Conservation (phyloP, 352 stramenopile species). For the Globisporangium parvum region DNA sequence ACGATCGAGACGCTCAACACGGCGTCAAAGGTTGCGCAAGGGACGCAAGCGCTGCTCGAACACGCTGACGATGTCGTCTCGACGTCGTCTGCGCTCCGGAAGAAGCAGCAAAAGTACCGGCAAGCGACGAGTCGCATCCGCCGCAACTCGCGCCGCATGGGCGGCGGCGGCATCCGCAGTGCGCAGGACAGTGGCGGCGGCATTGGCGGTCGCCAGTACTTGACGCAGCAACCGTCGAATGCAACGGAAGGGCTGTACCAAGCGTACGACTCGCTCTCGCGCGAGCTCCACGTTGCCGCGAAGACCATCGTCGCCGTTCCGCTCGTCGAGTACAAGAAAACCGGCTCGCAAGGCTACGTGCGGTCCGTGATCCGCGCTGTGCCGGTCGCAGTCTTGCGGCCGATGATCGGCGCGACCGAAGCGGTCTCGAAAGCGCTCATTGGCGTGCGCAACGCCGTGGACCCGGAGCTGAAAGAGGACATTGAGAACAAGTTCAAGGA, state of each 20-base stretch:
- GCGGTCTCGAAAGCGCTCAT: conserved; percentile 83
- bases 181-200: conserved; percentile 62
- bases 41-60: conserved; percentile 75
- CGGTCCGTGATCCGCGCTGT: conserved; percentile 85
- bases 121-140: conserved; percentile 72
- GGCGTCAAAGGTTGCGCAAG: conserved; percentile 74
- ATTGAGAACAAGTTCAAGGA: conserved; percentile 92
- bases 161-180: conserved; percentile 68
- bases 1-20: conserved; percentile 87
- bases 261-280: conserved; percentile 79
- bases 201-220: conserved; percentile 77
- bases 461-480: conserved; percentile 86
- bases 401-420: conserved; percentile 86
- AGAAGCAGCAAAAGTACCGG: conserved; percentile 74
- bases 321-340: conserved; percentile 89
- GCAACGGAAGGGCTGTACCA: conserved; percentile 78
- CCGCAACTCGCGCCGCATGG: conserved; percentile 73
- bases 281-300: conserved; percentile 75
- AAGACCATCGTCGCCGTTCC: conserved; percentile 88
- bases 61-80: conserved; percentile 82
- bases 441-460: conserved; percentile 80
- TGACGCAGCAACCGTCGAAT: conserved; percentile 76
- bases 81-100: conserved; percentile 46
- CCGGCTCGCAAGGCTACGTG: conserved; percentile 84
- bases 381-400: conserved; percentile 73